Percentiles rank a stretch among this genome's conserved stretches.
phyloP scores from a whole-genome alignment of 495 filamentous ascomycete species.

The Penicillium angulare region DNA sequence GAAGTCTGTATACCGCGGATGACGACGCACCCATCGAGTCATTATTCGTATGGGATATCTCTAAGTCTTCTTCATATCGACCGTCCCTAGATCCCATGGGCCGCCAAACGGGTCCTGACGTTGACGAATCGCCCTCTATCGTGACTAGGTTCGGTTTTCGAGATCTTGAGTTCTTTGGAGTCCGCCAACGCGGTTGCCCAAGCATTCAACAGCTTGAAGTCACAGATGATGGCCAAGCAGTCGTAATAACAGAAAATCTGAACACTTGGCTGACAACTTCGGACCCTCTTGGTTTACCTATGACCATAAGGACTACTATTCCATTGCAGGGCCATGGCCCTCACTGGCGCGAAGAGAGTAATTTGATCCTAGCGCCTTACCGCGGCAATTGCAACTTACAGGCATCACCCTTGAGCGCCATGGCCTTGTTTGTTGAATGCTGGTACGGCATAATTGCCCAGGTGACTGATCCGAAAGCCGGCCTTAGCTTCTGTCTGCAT shows the following conservation, averaged over 20 bases:
- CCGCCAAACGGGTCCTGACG: constrained; percentile 28
- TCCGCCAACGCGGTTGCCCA: constrained; percentile 58
- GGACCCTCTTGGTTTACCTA: constrained; percentile 19
- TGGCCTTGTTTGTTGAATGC: constrained; percentile 18
- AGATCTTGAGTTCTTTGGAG: constrained; percentile 54
- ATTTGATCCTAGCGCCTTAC: constrained; percentile 41
- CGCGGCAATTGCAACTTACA: constrained; percentile 34
- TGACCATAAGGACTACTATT: constrained; percentile 50
- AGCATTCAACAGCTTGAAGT: constrained; percentile 53
- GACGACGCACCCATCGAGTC: constrained; percentile 62
- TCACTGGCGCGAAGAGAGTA: constrained; percentile 46
- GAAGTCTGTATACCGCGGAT: constrained; percentile 52
- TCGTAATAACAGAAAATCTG: constrained; percentile 51
- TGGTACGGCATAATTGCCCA: constrained; percentile 52
- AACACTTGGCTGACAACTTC: constrained; percentile 43
- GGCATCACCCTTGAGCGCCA: constrained; percentile 19
- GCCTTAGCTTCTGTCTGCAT: constrained; percentile 56
- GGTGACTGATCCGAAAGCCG: constrained; percentile 49
- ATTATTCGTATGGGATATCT: constrained; percentile 67
- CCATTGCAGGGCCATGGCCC: constrained; percentile 55
- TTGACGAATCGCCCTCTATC: constrained; percentile 46
- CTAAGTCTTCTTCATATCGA: constrained; percentile 50
- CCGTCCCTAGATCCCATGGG: constrained; percentile 56
- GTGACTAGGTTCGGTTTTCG: constrained; percentile 54
- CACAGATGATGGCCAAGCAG: constrained; percentile 40